Percentiles rank a stretch among this genome's conserved stretches.
These are phyloP conservation scores for Cryptosporidium sp. DNA, from an alignment of 169 alveolate species.

Conservation along the genomic window DNA sequence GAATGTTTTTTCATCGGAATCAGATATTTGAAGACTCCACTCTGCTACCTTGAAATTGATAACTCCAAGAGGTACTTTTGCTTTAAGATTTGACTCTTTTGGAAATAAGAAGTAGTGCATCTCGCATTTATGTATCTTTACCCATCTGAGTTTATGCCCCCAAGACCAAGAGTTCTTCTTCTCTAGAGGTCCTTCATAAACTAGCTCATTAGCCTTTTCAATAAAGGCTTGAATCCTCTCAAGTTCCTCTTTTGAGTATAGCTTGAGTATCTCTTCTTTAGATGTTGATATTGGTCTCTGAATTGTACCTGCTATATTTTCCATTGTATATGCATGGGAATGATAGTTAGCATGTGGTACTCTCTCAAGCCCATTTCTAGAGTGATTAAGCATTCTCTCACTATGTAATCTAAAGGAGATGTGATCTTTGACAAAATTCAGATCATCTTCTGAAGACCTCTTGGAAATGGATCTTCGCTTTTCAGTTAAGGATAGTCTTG, in stretches of 20 bases:
- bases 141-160: constrained; percentile 74
- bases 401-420: not conserved
- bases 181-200: constrained; percentile 70
- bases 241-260: constrained; percentile 65
- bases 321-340: constrained; percentile 59
- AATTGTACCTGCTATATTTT: constrained; percentile 29
- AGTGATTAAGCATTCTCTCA: constrained; percentile 1
- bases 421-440: not conserved
- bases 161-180: constrained; percentile 73
- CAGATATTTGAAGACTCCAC: constrained; percentile 48
- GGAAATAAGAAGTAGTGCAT: constrained; percentile 70
- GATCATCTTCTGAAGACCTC: not conserved
- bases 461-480: constrained; percentile 8
- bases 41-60: constrained; percentile 69
- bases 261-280: constrained; percentile 35
- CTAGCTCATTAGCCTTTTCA: constrained; percentile 27
- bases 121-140: constrained; percentile 46
- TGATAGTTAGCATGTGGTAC: constrained; percentile 15
- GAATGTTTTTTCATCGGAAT: constrained; percentile 44
- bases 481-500: constrained; percentile 19
- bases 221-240: constrained; percentile 41
- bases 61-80: constrained; percentile 60
- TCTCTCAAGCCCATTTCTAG: not conserved
- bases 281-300: constrained; percentile 58
- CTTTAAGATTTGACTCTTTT: constrained; percentile 20